Evolutionary conservation across 164 flowering plant genomes (phyloP), one percentile per base, ranked within the genome.

Genomic region (Stephania japonica): DNA sequence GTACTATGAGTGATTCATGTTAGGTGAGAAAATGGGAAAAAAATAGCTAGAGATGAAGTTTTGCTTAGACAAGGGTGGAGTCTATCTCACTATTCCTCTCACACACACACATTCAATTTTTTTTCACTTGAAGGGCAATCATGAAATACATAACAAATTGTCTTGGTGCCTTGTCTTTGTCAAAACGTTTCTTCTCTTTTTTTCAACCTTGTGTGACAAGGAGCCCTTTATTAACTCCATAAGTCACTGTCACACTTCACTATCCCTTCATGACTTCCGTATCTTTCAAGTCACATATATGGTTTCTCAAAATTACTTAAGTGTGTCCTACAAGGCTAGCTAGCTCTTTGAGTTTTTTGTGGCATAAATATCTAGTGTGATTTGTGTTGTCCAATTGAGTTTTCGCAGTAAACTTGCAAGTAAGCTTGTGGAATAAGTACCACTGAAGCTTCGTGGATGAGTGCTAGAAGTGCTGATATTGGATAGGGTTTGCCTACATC

Each of bases 11-110:
- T 56, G 62, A 56, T 56, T 56, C 62, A 56, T 56, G 62, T 19
- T 56, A 56, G 62, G 62, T 56, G 53, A 13, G 16, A 47, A 9
- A 12, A 47, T 2, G 53, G 16, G 53, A 47, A 16, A 47, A 47
- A 47, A 47, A 47, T 16, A 56, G 38, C 38, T 32, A 32, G 19
- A 56, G 19, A 6, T 56, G 18, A 19, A 56, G 62, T 7, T 19
- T 56, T 56, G 62, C 62, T 56, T 56, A 56, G 62, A 56, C 62
- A 56, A 56, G 21, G 62, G 62, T 56, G 62, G 62, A 56, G n/a
- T 56, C 62, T 56, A 56, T 56, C 16, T 56, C 62, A 56, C 62
- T 56, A 56, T 16, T 56, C 62, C 62, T 56, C 62, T 16, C 53
- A 11, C 2, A 16, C 53, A 11, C 53, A 56, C n/a, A 56, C 62